phyloP scores from a whole-genome alignment of 2,329 filamentous ascomycete genomes.

The Aspergillus sp. region DNA sequence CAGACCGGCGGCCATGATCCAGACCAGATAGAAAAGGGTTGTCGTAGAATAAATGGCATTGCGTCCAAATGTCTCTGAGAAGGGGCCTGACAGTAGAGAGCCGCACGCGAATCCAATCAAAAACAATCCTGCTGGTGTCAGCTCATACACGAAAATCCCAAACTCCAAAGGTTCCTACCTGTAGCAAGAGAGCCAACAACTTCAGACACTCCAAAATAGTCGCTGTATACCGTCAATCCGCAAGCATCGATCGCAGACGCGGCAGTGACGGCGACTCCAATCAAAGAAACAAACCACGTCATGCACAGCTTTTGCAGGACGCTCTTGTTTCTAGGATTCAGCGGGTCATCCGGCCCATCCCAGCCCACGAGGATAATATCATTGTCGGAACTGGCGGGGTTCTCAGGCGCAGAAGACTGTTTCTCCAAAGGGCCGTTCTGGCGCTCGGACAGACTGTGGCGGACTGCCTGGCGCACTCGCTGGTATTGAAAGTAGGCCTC shows the following conservation, averaged over 20 bases:
- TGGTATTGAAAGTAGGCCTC: slow-evolving; percentile 20
- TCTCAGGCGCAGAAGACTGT: not conserved
- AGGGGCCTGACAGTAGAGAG: slow-evolving; percentile 49
- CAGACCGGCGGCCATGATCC: slow-evolving; percentile 49
- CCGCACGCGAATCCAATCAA: slow-evolving; percentile 49
- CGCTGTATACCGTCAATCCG: slow-evolving; percentile 42
- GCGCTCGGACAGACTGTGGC: slow-evolving; percentile 7
- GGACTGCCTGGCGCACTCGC: slow-evolving; percentile 14
- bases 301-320: slow-evolving; percentile 33
- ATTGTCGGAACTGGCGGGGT: no score
- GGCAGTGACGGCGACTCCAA: slow-evolving; percentile 52
- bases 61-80: slow-evolving; percentile 50
- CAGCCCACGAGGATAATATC: slow-evolving; percentile 32
- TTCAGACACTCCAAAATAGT: slow-evolving; percentile 47
- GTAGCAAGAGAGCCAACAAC: slow-evolving; percentile 53
- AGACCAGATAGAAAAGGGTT: slow-evolving; percentile 48
- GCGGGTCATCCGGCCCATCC: slow-evolving; percentile 35
- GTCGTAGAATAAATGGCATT: slow-evolving; percentile 52
- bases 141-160: no score
- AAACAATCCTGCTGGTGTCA: slow-evolving; percentile 19
- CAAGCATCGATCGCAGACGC: slow-evolving; percentile 53
- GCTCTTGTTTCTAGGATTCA: slow-evolving; percentile 41
- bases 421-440: not conserved
- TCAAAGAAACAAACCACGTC: slow-evolving; percentile 46
- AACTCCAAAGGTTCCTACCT: no score